Base-by-base conservation (phyloP, 345 rosid genomes). In the Microcos paniculata region DNA sequence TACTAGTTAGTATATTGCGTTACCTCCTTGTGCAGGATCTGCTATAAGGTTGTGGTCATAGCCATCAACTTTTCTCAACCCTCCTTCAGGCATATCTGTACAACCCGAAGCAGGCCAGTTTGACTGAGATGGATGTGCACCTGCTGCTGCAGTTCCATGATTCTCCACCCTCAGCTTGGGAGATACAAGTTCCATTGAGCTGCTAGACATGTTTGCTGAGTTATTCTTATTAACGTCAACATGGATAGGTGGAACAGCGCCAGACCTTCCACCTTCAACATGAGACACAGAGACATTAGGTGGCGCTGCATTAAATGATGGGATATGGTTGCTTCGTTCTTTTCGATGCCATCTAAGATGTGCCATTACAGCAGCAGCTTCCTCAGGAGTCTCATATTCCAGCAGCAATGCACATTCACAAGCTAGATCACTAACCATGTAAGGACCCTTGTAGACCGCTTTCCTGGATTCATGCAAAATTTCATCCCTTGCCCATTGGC, bases 321-420 rank as follows among this genome's bases (percentile, higher is more conserved):
- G 88, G 57, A 77, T 16, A 72, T 80, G 78, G 77, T 85, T 90
- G 38, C 85, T 82, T 83, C 84, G 83, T 78, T 85, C 93, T 82
- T 80, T 87, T 31, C 96, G 92, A 46, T 76, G 84, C 73, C 83
- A 88, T 76, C 99, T 88, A 79, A 96, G 93, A 85, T 92, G 97
- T 56, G 86, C 84, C 96, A 93, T 90, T 57, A 91, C 97, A 73
- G 87, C 76, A 73, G 89, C 84, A 82, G 98, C 97, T 80, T 93
- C 97, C 82, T 96, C 97, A 38, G 99, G 94, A 75, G 91, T 86
- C 76, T 89, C 92, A 87, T 88, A 96, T 88, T 93, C 99, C 97
- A 96, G 84, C 52, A 96, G 72, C 76, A 96, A 80, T 62, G 97
- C 97, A 74, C 91, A 85, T 82, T 93, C 99, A 81, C 79, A 88